These are phyloP conservation scores for Plasmodium coatneyi DNA, from an alignment of 169 alveolate species.

Conservation along the genomic window DNA sequence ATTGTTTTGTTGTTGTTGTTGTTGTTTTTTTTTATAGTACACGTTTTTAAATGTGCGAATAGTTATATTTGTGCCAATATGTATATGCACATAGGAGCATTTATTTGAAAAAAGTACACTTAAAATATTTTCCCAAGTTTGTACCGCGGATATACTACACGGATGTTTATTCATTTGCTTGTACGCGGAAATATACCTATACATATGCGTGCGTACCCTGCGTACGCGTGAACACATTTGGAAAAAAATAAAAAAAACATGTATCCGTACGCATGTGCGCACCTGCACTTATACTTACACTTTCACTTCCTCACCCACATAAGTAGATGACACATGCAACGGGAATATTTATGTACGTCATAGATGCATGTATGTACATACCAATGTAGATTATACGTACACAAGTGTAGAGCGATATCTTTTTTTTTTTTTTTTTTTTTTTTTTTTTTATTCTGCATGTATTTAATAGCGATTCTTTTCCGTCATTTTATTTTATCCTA, in stretches of 20 bases:
- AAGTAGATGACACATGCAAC: background rate
- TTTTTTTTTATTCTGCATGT: slow-evolving; percentile 3
- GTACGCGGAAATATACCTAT: background rate
- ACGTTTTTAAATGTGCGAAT: background rate
- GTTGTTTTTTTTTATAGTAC: background rate
- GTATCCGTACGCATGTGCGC: background rate
- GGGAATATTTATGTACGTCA: background rate
- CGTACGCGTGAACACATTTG: background rate
- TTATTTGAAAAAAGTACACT: background rate
- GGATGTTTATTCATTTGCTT: background rate
- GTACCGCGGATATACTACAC: background rate
- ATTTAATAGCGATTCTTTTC: background rate
- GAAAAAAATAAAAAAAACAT: background rate
- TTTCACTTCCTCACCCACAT: background rate
- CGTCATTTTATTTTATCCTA: background rate
- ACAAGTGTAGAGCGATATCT: background rate
- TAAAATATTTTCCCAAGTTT: background rate
- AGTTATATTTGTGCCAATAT: background rate
- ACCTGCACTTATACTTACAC: background rate
- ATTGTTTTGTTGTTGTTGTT: background rate
- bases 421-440: background rate
- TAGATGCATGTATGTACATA: background rate
- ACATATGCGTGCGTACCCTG: background rate
- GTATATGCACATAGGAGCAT: background rate
- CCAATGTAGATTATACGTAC: slow-evolving; percentile 10